Conservation (phyloP, 2,329 filamentous ascomycete species). For the Mycosphaerella arachidis region DNA sequence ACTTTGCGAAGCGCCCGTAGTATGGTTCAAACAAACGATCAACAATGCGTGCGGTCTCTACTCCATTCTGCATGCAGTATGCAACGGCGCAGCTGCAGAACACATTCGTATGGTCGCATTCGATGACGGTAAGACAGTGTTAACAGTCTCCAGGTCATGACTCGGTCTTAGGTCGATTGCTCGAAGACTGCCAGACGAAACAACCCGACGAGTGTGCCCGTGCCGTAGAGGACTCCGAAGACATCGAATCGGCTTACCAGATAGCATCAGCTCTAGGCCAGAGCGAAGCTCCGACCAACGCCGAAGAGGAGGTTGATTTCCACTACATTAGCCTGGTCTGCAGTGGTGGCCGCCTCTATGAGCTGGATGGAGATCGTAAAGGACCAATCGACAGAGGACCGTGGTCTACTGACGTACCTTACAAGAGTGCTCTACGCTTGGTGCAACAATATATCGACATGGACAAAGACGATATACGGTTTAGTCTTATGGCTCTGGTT, state of each 20-base stretch:
- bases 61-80: neutral
- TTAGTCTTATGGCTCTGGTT: slow-evolving; percentile 1
- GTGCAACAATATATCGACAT: neutral
- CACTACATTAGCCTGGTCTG: neutral
- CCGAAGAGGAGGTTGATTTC: slow-evolving; percentile 2
- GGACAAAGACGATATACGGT: neutral
- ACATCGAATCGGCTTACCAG: neutral
- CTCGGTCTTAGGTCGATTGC: neutral
- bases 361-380: slow-evolving; percentile 2
- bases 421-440: neutral
- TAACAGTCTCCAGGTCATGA: neutral
- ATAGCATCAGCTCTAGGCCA: neutral
- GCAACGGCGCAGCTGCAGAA: neutral
- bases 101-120: neutral
- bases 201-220: neutral
- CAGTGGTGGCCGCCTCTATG: neutral
- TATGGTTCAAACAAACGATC: slow-evolving; percentile 3
- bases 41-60: slow-evolving; percentile 1
- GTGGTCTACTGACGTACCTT: neutral
- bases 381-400: neutral
- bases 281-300: neutral
- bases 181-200: neutral
- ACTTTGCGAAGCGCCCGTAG: neutral
- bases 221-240: neutral
- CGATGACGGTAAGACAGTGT: neutral